Base-by-base conservation (phyloP, 2,329 filamentous ascomycete species). In the Arthrobotrys sphaeroides region DNA sequence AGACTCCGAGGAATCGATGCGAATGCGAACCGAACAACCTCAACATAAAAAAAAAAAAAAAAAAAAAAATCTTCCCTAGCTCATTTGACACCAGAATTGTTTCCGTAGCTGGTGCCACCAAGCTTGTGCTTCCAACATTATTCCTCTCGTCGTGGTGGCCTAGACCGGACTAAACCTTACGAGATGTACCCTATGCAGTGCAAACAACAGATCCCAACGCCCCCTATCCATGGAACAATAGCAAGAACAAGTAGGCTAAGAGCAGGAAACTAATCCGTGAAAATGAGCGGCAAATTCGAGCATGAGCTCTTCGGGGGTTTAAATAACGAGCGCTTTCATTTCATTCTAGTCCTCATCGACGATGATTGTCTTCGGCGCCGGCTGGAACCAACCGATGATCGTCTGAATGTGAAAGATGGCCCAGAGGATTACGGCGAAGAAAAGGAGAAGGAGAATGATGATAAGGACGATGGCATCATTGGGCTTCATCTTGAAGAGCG, bases 381-480 rank as follows among this genome's bases (percentile, higher is more conserved):
- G 64, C 33, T 75, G 72, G 57, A 75, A 69, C 72, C 72, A 75
- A 24, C 72, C 72, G 24, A 75, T 45, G 31, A 75, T 69, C 3
- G 64, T 69, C 31, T 75, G 72, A 18, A 69, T 69, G 31, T 75
- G 26, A 64, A 77, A 72, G 49, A 77, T 77, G 10, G 60, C 60
- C 73, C 73, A 77, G 3, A 77, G 51, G 24, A 77, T 77, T 7
- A 66, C 16, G 10, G 73, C 73, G 33, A 77, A 72, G 60, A 77
- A 72, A 18, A 77, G 65, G 13, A 77, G 73, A 22, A 77, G 66
- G 16, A 77, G 66, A 24, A 77, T 77, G 36, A 77, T 77, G 53
- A 77, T 77, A 60, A 77, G 73, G 16, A 77, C 73, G 66, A 77
- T 77, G 1, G 66, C 73, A 67, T 77, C 73, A 65, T 77, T 77